Evolutionary conservation across 2,329 filamentous ascomycete species (phyloP).

Genomic region (Verticillium nonalfalfae): DNA sequence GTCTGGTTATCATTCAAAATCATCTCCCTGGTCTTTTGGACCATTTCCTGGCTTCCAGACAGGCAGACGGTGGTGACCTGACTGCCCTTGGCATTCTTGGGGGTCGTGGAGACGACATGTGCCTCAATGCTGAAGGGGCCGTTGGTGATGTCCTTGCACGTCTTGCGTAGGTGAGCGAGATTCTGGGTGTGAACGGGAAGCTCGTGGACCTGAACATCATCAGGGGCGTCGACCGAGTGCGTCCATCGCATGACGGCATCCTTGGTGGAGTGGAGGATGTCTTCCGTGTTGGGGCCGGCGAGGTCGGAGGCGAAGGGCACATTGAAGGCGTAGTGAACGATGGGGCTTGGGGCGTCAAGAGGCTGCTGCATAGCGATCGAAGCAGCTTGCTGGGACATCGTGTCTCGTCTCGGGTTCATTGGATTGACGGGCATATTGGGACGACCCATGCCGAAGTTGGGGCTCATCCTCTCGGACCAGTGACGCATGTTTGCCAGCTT

Average conservation of each 20-base stretch:
- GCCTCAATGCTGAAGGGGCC: slow-evolving; percentile 70
- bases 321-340: slow-evolving; percentile 93
- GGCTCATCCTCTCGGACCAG: slow-evolving; percentile 65
- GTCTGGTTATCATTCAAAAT: slow-evolving; percentile 90
- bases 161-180: slow-evolving; percentile 67
- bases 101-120: slow-evolving; percentile 74
- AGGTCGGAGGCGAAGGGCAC: slow-evolving; percentile 93
- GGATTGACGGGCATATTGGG: slow-evolving; percentile 49
- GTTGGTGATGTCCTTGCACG: slow-evolving; percentile 78
- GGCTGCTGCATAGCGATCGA: slow-evolving; percentile 62
- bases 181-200: slow-evolving; percentile 90
- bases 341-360: slow-evolving; percentile 50
- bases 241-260: slow-evolving; percentile 90
- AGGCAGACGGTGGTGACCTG: slow-evolving; percentile 85
- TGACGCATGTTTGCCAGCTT: slow-evolving; percentile 67
- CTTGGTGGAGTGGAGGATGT: slow-evolving; percentile 86
- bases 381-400: slow-evolving; percentile 41
- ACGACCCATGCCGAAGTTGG: slow-evolving; percentile 59
- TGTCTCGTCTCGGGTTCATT: slow-evolving; percentile 53
- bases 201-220: slow-evolving; percentile 79
- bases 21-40: slow-evolving; percentile 82
- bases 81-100: slow-evolving; percentile 60
- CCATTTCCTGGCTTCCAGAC: slow-evolving; percentile 78
- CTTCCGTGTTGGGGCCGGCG: slow-evolving; percentile 85
- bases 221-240: slow-evolving; percentile 79